phyloP scores from a whole-genome alignment of 129 eudicot genomes.

The Calendula officinalis region DNA sequence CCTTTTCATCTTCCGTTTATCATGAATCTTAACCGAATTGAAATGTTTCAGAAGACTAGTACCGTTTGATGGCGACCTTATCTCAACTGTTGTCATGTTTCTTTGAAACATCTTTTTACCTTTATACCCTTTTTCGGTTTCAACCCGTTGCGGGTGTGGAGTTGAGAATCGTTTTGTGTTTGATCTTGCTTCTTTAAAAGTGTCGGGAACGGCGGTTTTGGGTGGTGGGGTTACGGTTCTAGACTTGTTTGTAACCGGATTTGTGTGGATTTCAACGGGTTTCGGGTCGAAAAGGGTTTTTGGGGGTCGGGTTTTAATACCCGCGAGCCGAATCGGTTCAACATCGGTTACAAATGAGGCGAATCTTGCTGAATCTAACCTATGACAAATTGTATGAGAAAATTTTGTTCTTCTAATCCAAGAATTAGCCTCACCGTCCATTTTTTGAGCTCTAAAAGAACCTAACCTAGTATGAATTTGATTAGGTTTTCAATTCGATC shows the following conservation, averaged over 20 bases:
- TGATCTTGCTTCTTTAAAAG: slow-evolving; percentile 80
- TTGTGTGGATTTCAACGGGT: slow-evolving; percentile 39
- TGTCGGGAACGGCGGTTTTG: slow-evolving; percentile 47
- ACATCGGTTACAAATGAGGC: slow-evolving; percentile 43
- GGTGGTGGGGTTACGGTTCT: slow-evolving; percentile 77
- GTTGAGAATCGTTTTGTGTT: slow-evolving; percentile 60
- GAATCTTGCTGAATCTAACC: slow-evolving; percentile 60
- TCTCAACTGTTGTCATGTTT: slow-evolving; percentile 26
- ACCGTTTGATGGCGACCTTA: slow-evolving; percentile 33
- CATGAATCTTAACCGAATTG: slow-evolving; percentile 41
- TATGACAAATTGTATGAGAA: slow-evolving; percentile 76
- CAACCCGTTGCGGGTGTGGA: slow-evolving; percentile 69
- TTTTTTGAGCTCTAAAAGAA: slow-evolving; percentile 24
- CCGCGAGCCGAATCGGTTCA: slow-evolving; percentile 32
- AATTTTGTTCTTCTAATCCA: slow-evolving; percentile 91
- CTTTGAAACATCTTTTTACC: slow-evolving; percentile 42
- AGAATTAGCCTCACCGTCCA: slow-evolving; percentile 73
- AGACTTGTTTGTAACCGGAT: slow-evolving; percentile 52
- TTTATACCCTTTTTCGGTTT: slow-evolving; percentile 44
- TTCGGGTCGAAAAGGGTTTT: slow-evolving; percentile 24
- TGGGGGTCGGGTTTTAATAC: slow-evolving; percentile 47
- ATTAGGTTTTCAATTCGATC: slow-evolving; percentile 7
- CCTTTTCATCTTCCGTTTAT: slow-evolving; percentile 48
- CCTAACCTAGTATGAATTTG: not conserved
- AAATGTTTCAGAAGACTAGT: slow-evolving; percentile 51